Conservation (phyloP, 495 filamentous ascomycete species). For the Halenospora varia region DNA sequence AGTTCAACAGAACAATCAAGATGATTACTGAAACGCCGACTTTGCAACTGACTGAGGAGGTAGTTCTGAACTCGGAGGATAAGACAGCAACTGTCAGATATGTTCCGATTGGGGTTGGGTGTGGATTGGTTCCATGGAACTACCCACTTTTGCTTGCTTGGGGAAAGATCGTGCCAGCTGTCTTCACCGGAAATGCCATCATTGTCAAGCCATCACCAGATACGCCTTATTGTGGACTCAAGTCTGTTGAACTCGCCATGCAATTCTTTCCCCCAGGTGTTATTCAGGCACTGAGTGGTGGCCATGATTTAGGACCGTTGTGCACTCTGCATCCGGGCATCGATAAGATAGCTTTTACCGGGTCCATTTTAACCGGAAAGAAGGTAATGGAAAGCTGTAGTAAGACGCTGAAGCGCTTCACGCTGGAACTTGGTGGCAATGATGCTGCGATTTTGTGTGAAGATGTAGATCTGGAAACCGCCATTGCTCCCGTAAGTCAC, state of each 20-base stretch:
- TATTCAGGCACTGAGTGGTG: conserved; percentile 52
- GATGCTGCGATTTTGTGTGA: conserved; percentile 51
- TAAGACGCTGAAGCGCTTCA: conserved; percentile 51
- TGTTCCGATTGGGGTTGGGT: conserved; percentile 35
- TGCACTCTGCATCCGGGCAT: conserved; percentile 47
- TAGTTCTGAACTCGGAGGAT: conserved; percentile 30
- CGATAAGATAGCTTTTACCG: conserved; percentile 58
- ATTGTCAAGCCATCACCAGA: conserved; percentile 49
- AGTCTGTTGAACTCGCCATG: conserved; percentile 51
- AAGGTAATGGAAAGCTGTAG: conserved; percentile 47
- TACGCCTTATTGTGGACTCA: conserved; percentile 53
- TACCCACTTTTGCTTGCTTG: conserved; percentile 37
- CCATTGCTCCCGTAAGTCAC: not conserved
- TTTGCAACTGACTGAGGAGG: conserved; percentile 9
- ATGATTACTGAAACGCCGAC: not conserved
- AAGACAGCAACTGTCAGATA: conserved; percentile 32
- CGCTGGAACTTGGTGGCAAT: conserved; percentile 54
- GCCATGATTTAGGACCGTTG: conserved; percentile 48
- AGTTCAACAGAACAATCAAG: not conserved
- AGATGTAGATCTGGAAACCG: conserved; percentile 42
- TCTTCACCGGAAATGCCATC: conserved; percentile 42
- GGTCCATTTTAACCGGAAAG: conserved; percentile 50
- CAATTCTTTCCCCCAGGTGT: conserved; percentile 54
- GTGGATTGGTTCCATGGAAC: conserved; percentile 50
- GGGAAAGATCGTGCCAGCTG: conserved; percentile 39